Evolutionary conservation across 2,329 filamentous ascomycete species (phyloP), one percentile per base, ranked within the genome.

Genomic region (Talaromyces sp.): DNA sequence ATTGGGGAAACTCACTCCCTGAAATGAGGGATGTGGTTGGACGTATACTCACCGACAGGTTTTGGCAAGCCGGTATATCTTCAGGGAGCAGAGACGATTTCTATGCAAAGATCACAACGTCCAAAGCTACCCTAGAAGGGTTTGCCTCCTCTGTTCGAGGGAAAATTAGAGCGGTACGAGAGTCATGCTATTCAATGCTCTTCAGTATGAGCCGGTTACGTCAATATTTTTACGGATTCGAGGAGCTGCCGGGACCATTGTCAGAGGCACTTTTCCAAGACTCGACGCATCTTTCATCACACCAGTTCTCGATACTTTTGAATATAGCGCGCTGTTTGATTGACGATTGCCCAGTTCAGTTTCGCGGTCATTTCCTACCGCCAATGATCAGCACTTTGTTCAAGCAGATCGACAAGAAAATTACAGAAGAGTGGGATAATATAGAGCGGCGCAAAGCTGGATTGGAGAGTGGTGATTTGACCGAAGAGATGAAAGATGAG

Each of bases 21-120:
- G 91, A 95, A 48, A 88, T 95, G 80, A 87, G 87, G 61, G 78
- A 83, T 5, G 85, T 96, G 57, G 89, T 97, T 43, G 84, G 86
- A 50, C 85, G 90, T 24, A 91, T 97, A 21, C 79, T 99, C 24
- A 96, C 92, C 14, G 94, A 99, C 74, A 85, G 94, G 26, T 99
- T 99, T 73, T 99, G 94, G 94, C 94, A 99, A 79, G 91, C 92
- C 7, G 94, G 94, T 10, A 99, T 99, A 56, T 97, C 94, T 0
- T 90, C 88, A 63, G 94, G 96, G 27, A 97, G 91, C 67, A 92
- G 94, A 72, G 94, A 97, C 64, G 93, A 97, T 61, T 99, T 99
- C 72, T 97, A 97, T 74, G 90, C 91, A 32, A 86, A 91, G 46
- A 93, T 99, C 2, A 86, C 91, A 59, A 89, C 91, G 32, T 96